Conservation (phyloP, 2,329 filamentous ascomycete species). For the Exophiala oligosperma region DNA sequence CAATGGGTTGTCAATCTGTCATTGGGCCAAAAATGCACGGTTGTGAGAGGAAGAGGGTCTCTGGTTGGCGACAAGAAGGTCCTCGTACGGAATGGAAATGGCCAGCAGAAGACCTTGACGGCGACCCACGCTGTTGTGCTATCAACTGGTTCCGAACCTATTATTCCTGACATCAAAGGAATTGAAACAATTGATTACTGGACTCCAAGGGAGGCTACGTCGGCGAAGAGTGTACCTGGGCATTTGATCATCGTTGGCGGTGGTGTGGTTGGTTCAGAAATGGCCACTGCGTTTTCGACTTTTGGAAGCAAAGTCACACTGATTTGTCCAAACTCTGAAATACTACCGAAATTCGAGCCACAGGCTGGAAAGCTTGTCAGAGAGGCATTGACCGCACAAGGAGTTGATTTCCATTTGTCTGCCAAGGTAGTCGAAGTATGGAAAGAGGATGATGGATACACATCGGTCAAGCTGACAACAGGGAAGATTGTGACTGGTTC, state of each 20-base stretch:
- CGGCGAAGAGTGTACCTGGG: conserved; percentile 6
- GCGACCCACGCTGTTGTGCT: conserved; percentile 13
- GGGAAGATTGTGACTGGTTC: conserved; percentile 6
- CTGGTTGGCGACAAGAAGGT: conserved; percentile 11
- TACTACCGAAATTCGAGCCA: background rate
- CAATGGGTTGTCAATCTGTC: conserved; percentile 5
- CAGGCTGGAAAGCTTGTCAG: conserved; percentile 3
- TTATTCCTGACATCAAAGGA: conserved; percentile 7
- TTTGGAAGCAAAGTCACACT: conserved; percentile 16
- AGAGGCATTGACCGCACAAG: background rate
- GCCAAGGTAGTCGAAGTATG: background rate
- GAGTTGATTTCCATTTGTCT: conserved; percentile 3
- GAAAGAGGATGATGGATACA: background rate
- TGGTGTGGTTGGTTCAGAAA: conserved; percentile 15
- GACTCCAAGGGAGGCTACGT: conserved; percentile 15
- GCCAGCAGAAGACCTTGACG: conserved; percentile 7
- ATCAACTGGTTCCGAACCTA: conserved; percentile 9
- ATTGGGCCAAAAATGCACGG: conserved; percentile 4
- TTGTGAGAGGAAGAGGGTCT: conserved; percentile 10
- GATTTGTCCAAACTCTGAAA: conserved; percentile 4
- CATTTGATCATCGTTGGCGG: conserved; percentile 17
- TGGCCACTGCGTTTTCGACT: conserved; percentile 9
- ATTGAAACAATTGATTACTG: conserved; percentile 8
- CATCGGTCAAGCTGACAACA: background rate
- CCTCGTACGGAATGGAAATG: conserved; percentile 8